Base-by-base conservation (phyloP, 164 flowering plant species). In the Nymphaea colorata region DNA sequence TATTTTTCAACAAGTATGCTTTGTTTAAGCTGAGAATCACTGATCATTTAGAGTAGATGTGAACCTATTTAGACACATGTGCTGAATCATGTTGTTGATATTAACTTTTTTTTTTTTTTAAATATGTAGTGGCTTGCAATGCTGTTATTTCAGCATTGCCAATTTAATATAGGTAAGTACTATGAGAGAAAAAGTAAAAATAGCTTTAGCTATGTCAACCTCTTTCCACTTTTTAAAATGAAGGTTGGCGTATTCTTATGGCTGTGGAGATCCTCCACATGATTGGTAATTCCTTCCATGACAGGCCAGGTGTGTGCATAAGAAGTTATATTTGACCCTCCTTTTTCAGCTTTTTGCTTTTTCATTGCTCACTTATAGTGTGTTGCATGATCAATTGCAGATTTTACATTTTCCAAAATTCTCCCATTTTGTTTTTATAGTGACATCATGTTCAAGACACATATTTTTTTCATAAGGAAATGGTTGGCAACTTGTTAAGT, bases 401-500 rank as follows among this genome's bases (percentile, higher is more conserved):
- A 4, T 61, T 4, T 15, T 47, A 12, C 25, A 12, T n/a, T n/a
- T n/a, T 55, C 41, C 44, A 6, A 18, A 0, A 36, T 25, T 42
- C 4, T 61, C 41, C 14, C 16, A 16, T 61, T 61, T 15, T 61
- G 14, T 55, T 12, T 12, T 7, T 12, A n/a, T 7, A 55, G 59
- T 61, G 63, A 61, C 63, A 61, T 61, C 61, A 74, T 64, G 67
- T 85, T 85, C 76, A 92, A 96, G 96, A 92, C 70, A 88, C 89
- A 68, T 86, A 92, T 59, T 92, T 92, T 75, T 93, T 93, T 66
- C 96, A 93, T 74, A 64, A 75, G 63, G 87, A 83, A 81, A 87
- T 91, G 25, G 93, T 93, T 73, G 98, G 98, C 76, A 93, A 85
- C 77, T 80, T 93, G 79, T 90, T 96, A 44, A 93, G 98, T 85